These are phyloP conservation scores for Macrolepiota albuminosa DNA, from an alignment of 768 basidiomycete species.

Conservation along the genomic window DNA sequence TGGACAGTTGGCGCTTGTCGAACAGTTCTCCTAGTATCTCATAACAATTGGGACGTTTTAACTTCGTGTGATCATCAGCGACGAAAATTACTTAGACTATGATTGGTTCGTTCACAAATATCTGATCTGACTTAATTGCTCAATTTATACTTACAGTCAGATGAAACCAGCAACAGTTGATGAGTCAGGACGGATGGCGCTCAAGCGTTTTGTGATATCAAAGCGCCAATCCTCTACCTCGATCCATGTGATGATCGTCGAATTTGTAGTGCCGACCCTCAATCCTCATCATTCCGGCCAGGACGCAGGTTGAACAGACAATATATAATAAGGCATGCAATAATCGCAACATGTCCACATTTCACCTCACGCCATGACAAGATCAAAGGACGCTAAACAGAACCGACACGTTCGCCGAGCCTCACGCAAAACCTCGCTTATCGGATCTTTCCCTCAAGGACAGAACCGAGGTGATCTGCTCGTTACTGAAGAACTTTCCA, in stretches of 20 bases:
- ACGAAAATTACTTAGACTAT: neutral
- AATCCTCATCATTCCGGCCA: neutral
- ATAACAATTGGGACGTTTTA: neutral
- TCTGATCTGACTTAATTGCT: neutral
- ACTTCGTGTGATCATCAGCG: too few relatives aligned
- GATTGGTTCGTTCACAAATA: neutral
- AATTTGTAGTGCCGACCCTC: too few relatives aligned
- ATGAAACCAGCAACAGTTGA: neutral
- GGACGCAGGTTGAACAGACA: neutral
- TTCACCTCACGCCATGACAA: neutral
- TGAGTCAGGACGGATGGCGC: neutral
- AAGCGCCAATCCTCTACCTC: too few relatives aligned
- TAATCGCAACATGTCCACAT: too few relatives aligned
- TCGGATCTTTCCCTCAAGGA: conserved; percentile 7
- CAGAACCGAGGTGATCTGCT: conserved; percentile 28
- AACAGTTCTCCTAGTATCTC: neutral
- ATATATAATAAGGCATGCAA: neutral
- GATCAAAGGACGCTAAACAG: neutral
- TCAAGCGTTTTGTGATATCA: too few relatives aligned
- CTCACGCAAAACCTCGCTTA: neutral
- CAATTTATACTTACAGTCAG: neutral
- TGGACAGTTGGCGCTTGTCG: neutral
- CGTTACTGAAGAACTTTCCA: conserved; percentile 43
- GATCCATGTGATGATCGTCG: neutral
- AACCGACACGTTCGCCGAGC: neutral